phyloP scores from a whole-genome alignment of 2,329 filamentous ascomycete species.

The Neodidymelliopsis sp. region DNA sequence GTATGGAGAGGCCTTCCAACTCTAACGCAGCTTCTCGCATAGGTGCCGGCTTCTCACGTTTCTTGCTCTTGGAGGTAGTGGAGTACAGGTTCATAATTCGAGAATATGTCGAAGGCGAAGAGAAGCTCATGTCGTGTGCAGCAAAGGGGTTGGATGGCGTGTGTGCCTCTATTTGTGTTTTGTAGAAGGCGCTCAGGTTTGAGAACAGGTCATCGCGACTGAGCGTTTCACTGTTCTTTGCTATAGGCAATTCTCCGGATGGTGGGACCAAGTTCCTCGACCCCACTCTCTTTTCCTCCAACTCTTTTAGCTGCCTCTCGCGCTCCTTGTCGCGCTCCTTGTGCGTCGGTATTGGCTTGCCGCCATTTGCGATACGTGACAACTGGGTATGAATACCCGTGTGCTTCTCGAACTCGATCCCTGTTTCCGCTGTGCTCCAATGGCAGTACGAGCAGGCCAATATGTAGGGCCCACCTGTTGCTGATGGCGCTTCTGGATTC shows the following conservation, averaged over 20 bases:
- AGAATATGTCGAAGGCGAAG: slow-evolving; percentile 80
- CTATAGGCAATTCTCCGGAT: slow-evolving; percentile 21
- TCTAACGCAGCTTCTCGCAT: slow-evolving; percentile 81
- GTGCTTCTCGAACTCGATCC: slow-evolving; percentile 86
- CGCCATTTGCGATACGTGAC: slow-evolving; percentile 67
- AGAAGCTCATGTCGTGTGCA: slow-evolving; percentile 61
- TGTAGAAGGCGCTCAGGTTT: slow-evolving; percentile 81
- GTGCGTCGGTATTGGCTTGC: slow-evolving; percentile 49
- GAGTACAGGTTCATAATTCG: slow-evolving; percentile 94
- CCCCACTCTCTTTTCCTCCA: slow-evolving; percentile 32
- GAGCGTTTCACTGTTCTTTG: slow-evolving; percentile 14
- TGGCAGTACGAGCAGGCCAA: slow-evolving; percentile 89
- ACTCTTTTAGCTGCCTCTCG: slow-evolving; percentile 43
- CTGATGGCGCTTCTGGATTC: slow-evolving; percentile 42
- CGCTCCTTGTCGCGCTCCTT: slow-evolving; percentile 52
- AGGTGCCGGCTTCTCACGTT: slow-evolving; percentile 69
- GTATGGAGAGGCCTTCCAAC: slow-evolving; percentile 74
- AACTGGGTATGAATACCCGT: slow-evolving; percentile 87
- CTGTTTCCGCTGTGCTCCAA: slow-evolving; percentile 90
- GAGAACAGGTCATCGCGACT: slow-evolving; percentile 76
- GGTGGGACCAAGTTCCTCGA: slow-evolving; percentile 16
- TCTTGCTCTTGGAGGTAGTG: slow-evolving; percentile 59
- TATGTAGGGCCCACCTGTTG: slow-evolving; percentile 70
- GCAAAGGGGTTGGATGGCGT: slow-evolving; percentile 59
- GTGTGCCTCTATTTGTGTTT: slow-evolving; percentile 70